These are phyloP conservation scores for Arthrobotrys musiformis DNA, from an alignment of 2,329 filamentous ascomycete genomes.

Conservation along the genomic window DNA sequence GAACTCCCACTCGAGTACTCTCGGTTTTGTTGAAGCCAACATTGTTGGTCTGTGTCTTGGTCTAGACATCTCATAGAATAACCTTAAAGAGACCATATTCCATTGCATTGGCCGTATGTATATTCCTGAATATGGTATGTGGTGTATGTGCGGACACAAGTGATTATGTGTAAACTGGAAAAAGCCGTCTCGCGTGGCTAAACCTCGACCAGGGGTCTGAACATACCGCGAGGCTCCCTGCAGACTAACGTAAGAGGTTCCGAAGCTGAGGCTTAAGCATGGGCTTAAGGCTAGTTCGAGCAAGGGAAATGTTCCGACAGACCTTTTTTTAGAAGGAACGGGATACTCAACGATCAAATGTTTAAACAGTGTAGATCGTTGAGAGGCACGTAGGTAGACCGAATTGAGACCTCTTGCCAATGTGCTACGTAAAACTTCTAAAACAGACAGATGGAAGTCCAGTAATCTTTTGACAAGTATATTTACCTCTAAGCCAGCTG, in stretches of 20 bases:
- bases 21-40: conserved; percentile 17
- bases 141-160: not conserved
- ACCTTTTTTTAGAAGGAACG: conserved; percentile 9
- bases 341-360: not conserved
- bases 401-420: not conserved
- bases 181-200: conserved; percentile 7
- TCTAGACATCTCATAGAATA: not conserved
- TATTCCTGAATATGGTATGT: too few species aligned
- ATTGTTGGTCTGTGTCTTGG: not conserved
- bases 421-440: not conserved
- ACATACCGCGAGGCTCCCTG: not conserved
- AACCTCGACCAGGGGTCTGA: not conserved
- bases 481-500: not conserved
- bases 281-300: too few species aligned
- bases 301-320: not conserved
- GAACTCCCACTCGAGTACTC: not conserved
- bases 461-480: not conserved
- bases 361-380: not conserved
- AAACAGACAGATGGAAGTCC: not conserved
- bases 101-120: too few species aligned
- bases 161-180: not conserved
- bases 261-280: not conserved
- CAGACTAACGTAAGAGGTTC: not conserved
- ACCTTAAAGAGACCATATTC: not conserved
- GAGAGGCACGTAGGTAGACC: not conserved